Evolutionary conservation across 352 stramenopile species (phyloP), one percentile per base, ranked within the genome.

Genomic region (Phytophthora chlamydospora): DNA sequence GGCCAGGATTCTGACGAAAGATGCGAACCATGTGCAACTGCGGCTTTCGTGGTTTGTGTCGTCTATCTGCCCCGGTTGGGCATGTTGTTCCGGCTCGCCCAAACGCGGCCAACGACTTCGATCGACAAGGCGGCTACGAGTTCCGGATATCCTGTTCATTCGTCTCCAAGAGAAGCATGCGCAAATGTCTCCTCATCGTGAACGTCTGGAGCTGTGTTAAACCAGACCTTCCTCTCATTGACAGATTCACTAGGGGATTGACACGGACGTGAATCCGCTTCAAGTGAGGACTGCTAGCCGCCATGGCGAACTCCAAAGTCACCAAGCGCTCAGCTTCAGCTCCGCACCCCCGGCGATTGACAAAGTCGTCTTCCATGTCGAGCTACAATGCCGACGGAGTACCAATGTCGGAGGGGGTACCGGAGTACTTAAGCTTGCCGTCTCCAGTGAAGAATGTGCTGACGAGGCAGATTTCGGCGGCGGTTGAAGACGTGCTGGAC

Each of bases 401-500:
- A 2, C 46, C 53, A 10, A 41, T 40, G 21, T 60, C 53, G 12
- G 31, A 14, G 42, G 44, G 53, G 7, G 46, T 45, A 34, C 65
- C 58, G 6, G 53, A 69, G 10, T 62, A 63, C 34, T 33, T 75
- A 13, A 40, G 67, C 19, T 42, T 78, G 12, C 49, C 68, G 9
- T 32, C 60, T 27, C 41, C 61, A 35, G 55, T 66, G 17, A 72
- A 69, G 34, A 58, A 63, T 14, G 32, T 69, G 21, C 34, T 81
- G 12, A 44, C 21, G 11, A 58, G 63, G 21, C 61, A 75, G 47
- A 78, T 78, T 35, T 56, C 60, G 27, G 58, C 46, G 11, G 73
- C 66, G 19, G 73, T 72, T 13, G 66, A 78, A 38, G 66, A 76
- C 31, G 62, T 81, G 0, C 36, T 81, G 47, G 70, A 78, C 40